Percentiles rank a stretch among this genome's conserved stretches.
Evolutionary conservation across 768 basidiomycete genomes (phyloP).

Genomic region (Leccinum boreale): DNA sequence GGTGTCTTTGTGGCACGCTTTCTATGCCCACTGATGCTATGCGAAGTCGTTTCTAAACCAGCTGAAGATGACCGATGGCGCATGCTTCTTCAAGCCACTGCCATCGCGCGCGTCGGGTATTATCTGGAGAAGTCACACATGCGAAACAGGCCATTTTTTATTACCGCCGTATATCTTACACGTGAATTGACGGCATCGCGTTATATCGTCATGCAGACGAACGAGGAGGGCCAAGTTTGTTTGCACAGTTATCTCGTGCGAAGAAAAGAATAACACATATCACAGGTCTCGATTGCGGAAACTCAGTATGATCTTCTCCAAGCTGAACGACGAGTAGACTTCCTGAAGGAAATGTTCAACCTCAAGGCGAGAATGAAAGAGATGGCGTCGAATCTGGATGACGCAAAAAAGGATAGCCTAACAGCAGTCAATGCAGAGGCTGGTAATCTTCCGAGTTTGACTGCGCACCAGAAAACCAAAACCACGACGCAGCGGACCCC

Average conservation of each 20-base stretch:
- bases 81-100: no score
- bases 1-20: no score
- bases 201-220: neutral
- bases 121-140: no score
- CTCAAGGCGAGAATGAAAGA: neutral
- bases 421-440: neutral
- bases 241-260: neutral
- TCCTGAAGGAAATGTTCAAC: neutral
- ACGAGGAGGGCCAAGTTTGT: neutral
- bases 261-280: neutral
- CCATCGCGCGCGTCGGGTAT: no score
- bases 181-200: neutral
- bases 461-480: neutral
- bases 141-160: neutral
- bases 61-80: no score
- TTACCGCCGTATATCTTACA: neutral
- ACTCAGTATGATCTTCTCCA: neutral
- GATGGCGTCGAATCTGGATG: neutral
- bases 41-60: no score
- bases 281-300: neutral
- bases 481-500: neutral
- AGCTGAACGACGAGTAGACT: neutral
- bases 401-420: neutral
- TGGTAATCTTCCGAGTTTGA: neutral
- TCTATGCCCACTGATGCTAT: neutral